phyloP scores from a whole-genome alignment of 345 rosid genomes.

The Corchorus olitorius region DNA sequence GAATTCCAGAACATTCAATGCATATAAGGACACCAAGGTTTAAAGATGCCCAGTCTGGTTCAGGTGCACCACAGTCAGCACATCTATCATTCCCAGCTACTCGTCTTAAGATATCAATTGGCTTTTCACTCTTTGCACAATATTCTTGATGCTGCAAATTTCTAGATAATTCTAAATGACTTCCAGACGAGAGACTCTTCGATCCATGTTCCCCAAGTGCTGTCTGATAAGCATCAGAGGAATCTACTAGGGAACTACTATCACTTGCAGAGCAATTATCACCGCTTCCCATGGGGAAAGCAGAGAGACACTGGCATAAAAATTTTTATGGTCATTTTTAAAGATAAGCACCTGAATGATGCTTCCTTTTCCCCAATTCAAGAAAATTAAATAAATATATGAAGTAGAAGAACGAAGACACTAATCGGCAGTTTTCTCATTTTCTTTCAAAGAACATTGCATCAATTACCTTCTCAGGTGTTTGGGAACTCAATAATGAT shows the following conservation, averaged over 20 bases:
- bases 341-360: background rate
- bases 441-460: background rate
- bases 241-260: slow-evolving; percentile 45
- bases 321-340: slow-evolving; percentile 21
- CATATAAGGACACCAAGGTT: slow-evolving; percentile 78
- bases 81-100: slow-evolving; percentile 71
- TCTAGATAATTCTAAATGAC: slow-evolving; percentile 43
- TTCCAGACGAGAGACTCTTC: slow-evolving; percentile 39
- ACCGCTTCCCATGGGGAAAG: slow-evolving; percentile 37
- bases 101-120: slow-evolving; percentile 59
- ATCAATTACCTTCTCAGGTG: slow-evolving; percentile 55
- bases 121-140: slow-evolving; percentile 48
- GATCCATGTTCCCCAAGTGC: slow-evolving; percentile 38
- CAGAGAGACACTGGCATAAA: slow-evolving; percentile 50
- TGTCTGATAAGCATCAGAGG: slow-evolving; percentile 45
- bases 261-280: slow-evolving; percentile 51
- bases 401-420: background rate
- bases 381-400: background rate
- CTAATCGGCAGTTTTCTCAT: background rate
- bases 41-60: slow-evolving; percentile 88
- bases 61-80: slow-evolving; percentile 80
- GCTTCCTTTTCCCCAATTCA: background rate
- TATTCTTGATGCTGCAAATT: slow-evolving; percentile 46
- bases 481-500: slow-evolving; percentile 62
- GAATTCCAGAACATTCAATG: slow-evolving; percentile 80